phyloP scores from a whole-genome alignment of 805 yeast species.

The Phaffomyces antillensis region DNA sequence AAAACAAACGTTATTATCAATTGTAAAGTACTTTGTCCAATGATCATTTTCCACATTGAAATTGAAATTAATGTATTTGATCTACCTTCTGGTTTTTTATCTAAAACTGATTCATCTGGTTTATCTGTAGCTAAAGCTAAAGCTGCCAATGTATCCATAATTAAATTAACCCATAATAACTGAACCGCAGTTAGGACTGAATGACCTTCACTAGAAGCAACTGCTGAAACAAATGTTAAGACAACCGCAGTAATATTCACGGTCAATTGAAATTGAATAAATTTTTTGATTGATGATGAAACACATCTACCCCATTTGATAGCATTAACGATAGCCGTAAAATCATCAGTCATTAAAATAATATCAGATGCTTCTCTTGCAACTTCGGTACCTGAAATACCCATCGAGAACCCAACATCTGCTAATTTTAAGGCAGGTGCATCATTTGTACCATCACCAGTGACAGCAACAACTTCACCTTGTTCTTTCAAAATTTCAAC shows the following conservation, averaged over 20 bases:
- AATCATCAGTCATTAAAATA: constrained; percentile 90
- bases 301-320: constrained; percentile 99
- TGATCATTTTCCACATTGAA: constrained; percentile 98
- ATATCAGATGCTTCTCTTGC: constrained; percentile 97
- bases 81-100: constrained; percentile 81
- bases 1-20: constrained; percentile 69
- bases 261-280: constrained; percentile 92
- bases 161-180: constrained; percentile 92
- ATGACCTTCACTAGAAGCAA: constrained; percentile 66
- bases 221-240: constrained; percentile 89
- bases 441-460: constrained; percentile 99
- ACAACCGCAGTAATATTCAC: constrained; percentile 96
- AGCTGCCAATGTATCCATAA: constrained; percentile 98
- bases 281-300: constrained; percentile 87
- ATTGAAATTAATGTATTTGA: constrained; percentile 70
- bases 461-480: constrained; percentile 96
- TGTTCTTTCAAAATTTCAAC: constrained; percentile 72
- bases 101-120: constrained; percentile 76
- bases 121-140: constrained; percentile 96
- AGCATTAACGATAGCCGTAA: constrained; percentile 90
- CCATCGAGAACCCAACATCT: constrained; percentile 98
- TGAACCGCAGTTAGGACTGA: constrained; percentile 97
- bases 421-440: constrained; percentile 96
- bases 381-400: constrained; percentile 96
- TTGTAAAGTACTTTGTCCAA: constrained; percentile 80